Evolutionary conservation across 2,329 filamentous ascomycete species (phyloP), one percentile per base, ranked within the genome.

Genomic region (Aspergillus piperis): DNA sequence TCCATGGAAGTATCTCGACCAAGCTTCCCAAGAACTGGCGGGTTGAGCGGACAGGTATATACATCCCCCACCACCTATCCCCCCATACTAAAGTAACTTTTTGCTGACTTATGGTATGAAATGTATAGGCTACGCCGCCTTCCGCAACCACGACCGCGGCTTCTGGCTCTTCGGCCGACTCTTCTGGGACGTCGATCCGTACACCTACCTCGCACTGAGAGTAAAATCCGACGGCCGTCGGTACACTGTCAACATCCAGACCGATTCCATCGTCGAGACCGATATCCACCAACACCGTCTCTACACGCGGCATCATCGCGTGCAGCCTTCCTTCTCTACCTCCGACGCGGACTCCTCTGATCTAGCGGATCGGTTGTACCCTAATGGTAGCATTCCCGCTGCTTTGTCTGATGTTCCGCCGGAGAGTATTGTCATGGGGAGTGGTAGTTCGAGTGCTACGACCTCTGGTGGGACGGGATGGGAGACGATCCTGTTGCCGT

Each of bases 171-270:
- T 98, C 71, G 95, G 95, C 42, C 89, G 88, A 58, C 82, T 90
- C 36, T 80, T 92, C 21, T 97, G 92, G 91, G 89, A 98, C 73
- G 89, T 97, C 55, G 93, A 96, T 70, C 88, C 90, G 2, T 98
- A 96, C 78, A 81, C 84, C 11, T 97, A 92, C 77, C 87, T 99
- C 8, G 94, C 92, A 0, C 78, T 99, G 71, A 89, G 93, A 13
- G 84, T 99, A 68, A 95, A 92, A 75, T 94, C 91, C 3, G 95
- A 98, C 73, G 93, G 92, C 15, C 84, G 95, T 61, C 90, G 91
- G 70, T 99, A 98, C 80, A 91, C 96, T 60, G 87, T 99, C 70
- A 99, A 99, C 76, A 81, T 99, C 15, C 95, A 98, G 80, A 96
- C 93, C 3, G 94, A 99, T 73, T 91, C 90, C 1, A 88, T 99